Evolutionary conservation across 1,284 basidiomycete genomes (phyloP), one percentile per base, ranked within the genome.

Genomic region (Trametes pubescens): DNA sequence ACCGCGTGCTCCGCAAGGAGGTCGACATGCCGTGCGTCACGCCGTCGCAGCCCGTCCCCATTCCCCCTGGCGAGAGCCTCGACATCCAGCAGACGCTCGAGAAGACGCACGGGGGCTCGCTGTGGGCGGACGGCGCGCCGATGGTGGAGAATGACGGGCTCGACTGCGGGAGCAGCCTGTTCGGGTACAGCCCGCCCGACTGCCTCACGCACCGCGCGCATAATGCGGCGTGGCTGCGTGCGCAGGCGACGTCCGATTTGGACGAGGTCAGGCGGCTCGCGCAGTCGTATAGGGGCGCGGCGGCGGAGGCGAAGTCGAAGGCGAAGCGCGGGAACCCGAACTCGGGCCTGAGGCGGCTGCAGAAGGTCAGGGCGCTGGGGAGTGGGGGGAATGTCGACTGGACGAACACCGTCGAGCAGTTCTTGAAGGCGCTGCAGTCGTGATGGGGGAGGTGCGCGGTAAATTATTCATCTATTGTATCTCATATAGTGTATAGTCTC

Each of bases 1-100:
- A 99, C 77, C 83, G 85, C 48, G 92, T 98, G 2, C 82, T 99
- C 54, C 86, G 97, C 34, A 99, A 99, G 77, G 98, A 99, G 78
- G 95, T 96, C 29, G 93, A 97, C 75, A 95, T 99, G 90, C 83
- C 93, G 0, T 99, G 97, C 71, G 87, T 96, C 29, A 99, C 97
- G 9, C 98, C 97, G 0, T 96, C 93, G 11, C 95, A 99, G 69
- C 92, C 94, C 3, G 76, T 75, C 21, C 86, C 92, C 0, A 94
- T 99, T 57, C 85, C 92, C 0, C 85, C 93, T 0, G 98, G 97
- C 22, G 92, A 98, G 77, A 92, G 90, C 59, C 77, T 98, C 62
- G 88, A 92, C 73, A 97, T 99, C 65, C 72, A 76, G 11, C 72
- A 84, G 60, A 80, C 93, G 2, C 81, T 99, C 14, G 80, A 80